These are phyloP conservation scores for Phytophthora tentaculata DNA, from an alignment of 352 stramenopile species.

Conservation along the genomic window DNA sequence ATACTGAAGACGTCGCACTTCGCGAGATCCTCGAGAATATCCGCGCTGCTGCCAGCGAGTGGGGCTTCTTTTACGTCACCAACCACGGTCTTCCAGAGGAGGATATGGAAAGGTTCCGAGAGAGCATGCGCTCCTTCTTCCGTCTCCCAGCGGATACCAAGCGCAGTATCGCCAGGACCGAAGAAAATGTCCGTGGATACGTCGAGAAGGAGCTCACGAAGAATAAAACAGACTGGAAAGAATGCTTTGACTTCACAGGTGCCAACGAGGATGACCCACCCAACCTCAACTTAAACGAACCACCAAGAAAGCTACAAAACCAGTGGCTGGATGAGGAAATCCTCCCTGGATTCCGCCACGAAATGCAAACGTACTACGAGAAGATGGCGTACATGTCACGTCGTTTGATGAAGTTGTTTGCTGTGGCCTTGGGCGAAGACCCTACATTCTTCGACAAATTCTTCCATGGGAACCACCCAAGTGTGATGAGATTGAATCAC, in stretches of 20 bases:
- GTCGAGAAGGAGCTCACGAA: constrained; percentile 96
- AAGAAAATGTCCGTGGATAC: constrained; percentile 89
- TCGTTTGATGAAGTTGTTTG: constrained; percentile 63
- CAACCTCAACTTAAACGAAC: constrained; percentile 52
- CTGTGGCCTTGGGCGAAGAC: constrained; percentile 61
- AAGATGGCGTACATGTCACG: constrained; percentile 62
- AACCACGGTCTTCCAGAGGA: constrained; percentile 74
- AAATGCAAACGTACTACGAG: constrained; percentile 52
- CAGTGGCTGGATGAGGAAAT: constrained; percentile 63
- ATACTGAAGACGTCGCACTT: constrained; percentile 20
- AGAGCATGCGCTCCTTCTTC: constrained; percentile 87
- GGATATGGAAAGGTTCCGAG: constrained; percentile 74
- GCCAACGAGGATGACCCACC: constrained; percentile 48
- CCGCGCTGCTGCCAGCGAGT: constrained; percentile 51
- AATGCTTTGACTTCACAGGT: constrained; percentile 79
- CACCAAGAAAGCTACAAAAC: constrained; percentile 87
- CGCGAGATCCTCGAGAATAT: constrained; percentile 48
- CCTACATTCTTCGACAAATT: constrained; percentile 68
- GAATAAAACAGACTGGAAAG: constrained; percentile 93
- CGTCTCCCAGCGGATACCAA: constrained; percentile 66
- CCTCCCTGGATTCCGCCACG: constrained; percentile 63
- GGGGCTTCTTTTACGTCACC: constrained; percentile 94
- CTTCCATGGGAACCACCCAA: constrained; percentile 78
- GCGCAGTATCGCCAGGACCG: constrained; percentile 63
- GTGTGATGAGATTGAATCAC: constrained; percentile 92